These are phyloP conservation scores for Ogataea degrootiae DNA, from an alignment of 805 yeast genomes.

Conservation along the genomic window DNA sequence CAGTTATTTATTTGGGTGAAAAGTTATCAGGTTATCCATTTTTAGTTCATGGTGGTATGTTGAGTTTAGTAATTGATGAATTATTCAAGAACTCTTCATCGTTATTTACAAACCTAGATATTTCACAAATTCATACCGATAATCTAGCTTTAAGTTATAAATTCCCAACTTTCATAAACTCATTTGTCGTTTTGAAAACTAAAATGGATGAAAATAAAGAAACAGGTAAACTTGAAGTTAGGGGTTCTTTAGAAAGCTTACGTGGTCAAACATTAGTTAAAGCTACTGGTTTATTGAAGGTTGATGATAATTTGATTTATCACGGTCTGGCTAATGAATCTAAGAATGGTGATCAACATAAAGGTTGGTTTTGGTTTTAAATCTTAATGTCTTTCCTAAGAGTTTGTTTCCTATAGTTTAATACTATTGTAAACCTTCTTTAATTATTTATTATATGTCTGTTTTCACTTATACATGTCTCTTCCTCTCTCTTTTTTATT, in stretches of 20 bases:
- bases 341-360: not conserved
- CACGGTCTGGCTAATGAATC: slow-evolving; percentile 4
- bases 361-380: slow-evolving; percentile 17
- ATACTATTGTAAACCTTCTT: too few species aligned
- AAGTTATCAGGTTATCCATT: slow-evolving; percentile 83
- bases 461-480: too few species aligned
- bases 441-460: too few species aligned
- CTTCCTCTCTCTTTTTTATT: too few species aligned
- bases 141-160: slow-evolving; percentile 49
- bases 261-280: slow-evolving; percentile 53
- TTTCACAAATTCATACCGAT: slow-evolving; percentile 42
- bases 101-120: slow-evolving; percentile 21
- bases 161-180: slow-evolving; percentile 74
- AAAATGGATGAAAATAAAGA: slow-evolving; percentile 28
- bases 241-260: slow-evolving; percentile 49
- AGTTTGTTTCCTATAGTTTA: too few species aligned
- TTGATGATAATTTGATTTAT: slow-evolving; percentile 3
- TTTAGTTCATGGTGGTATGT: slow-evolving; percentile 81
- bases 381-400: too few species aligned
- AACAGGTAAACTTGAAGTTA: slow-evolving; percentile 35
- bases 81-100: slow-evolving; percentile 42
- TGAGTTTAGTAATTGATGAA: slow-evolving; percentile 79
- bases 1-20: slow-evolving; percentile 74
- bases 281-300: slow-evolving; percentile 44
- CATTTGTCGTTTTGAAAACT: slow-evolving; percentile 64